These are phyloP conservation scores for Magnolia officinalis DNA, from an alignment of 164 flowering plant genomes.

Conservation along the genomic window DNA sequence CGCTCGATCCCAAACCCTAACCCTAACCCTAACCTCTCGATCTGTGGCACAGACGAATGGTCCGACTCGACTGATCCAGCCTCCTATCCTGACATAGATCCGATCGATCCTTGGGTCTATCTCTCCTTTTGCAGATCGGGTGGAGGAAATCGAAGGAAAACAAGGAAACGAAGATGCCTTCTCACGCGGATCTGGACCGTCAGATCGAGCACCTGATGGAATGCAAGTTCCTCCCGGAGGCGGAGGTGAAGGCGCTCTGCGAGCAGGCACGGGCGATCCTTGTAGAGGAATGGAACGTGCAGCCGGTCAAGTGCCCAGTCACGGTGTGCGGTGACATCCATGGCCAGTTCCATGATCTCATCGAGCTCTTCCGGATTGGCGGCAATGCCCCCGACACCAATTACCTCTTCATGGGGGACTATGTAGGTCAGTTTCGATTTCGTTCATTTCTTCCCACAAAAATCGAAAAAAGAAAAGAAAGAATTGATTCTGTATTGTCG, in stretches of 20 bases:
- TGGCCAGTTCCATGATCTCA: constrained; percentile 44
- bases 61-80: constrained; percentile 4
- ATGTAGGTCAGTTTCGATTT: constrained; percentile 30
- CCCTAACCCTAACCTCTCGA: constrained; percentile 3
- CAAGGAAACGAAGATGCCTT: constrained; percentile 28
- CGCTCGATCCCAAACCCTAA: not conserved
- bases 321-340: constrained; percentile 51
- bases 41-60: not conserved
- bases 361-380: constrained; percentile 47
- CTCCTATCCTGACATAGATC: constrained; percentile 4
- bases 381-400: constrained; percentile 43
- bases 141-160: not conserved
- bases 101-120: not conserved
- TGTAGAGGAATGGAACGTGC: constrained; percentile 47
- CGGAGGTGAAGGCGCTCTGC: constrained; percentile 38
- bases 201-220: constrained; percentile 49
- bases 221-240: constrained; percentile 34
- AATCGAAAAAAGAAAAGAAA: not conserved
- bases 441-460: not conserved
- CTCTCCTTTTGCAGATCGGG: constrained; percentile 11
- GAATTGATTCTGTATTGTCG: too few relatives aligned
- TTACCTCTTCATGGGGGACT: constrained; percentile 48
- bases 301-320: constrained; percentile 46
- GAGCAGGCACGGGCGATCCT: constrained; percentile 40
- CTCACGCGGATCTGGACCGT: constrained; percentile 41